Evolutionary conservation across 176 grass and related monocot genomes (phyloP).

Genomic region (Zizania latifolia): DNA sequence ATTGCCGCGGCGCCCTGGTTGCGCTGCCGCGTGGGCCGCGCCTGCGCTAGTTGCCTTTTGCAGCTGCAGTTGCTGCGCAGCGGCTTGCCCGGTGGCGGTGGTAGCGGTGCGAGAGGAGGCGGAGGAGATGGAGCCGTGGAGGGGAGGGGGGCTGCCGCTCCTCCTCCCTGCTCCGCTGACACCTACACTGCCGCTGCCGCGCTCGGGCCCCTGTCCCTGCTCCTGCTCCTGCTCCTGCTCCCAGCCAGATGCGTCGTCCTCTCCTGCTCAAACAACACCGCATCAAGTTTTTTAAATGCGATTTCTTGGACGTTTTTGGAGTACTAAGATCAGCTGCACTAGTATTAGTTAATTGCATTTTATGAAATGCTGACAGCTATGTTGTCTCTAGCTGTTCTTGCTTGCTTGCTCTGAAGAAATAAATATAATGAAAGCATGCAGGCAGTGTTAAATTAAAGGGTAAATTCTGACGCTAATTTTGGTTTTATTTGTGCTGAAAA

Average conservation of each 20-base stretch:
- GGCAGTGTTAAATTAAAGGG: too few relatives aligned
- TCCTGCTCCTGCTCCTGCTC: background rate
- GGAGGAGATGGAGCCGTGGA: background rate
- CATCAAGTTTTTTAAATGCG: background rate
- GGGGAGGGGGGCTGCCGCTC: background rate
- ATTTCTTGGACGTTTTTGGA: background rate
- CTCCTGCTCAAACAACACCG: conserved; percentile 19
- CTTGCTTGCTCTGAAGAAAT: too few relatives aligned
- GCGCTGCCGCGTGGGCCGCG: conserved; percentile 6
- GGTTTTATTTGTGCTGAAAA: background rate
- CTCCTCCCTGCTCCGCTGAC: conserved; percentile 20
- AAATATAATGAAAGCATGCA: too few relatives aligned
- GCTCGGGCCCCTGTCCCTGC: background rate
- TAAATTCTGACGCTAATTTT: background rate
- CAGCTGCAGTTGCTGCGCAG: conserved; percentile 19
- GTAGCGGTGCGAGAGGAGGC: background rate
- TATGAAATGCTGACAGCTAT: background rate
- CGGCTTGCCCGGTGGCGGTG: conserved; percentile 24
- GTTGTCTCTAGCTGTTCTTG: conserved; percentile 34
- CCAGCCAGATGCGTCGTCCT: conserved; percentile 30
- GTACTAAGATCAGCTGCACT: too few relatives aligned
- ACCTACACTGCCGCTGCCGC: background rate
- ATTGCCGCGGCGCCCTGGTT: background rate
- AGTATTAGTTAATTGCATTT: background rate
- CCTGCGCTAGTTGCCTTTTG: conserved; percentile 12